Evolutionary conservation across 495 filamentous ascomycete species (phyloP), one percentile per base, ranked within the genome.

Genomic region (Penicillium herquei): DNA sequence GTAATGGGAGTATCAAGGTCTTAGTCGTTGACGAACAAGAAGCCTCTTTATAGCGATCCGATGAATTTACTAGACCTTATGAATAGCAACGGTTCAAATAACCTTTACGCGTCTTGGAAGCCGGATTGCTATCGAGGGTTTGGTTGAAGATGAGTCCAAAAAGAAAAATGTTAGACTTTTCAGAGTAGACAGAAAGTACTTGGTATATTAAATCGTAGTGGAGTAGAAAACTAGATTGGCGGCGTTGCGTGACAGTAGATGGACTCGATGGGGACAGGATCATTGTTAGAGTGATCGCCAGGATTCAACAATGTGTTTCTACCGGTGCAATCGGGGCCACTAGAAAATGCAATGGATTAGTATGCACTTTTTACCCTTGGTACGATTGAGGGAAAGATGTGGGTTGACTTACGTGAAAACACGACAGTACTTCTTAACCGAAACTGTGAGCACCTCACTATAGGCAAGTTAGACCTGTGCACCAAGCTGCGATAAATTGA

Each of bases 11-110:
- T 57, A 83, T 86, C 51, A 86, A 86, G 65, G 75, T 86, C 0
- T 76, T 83, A 49, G 77, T 87, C 35, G 75, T 83, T 10, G 83
- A 86, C 59, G 77, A 82, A 30, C 52, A 68, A 26, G 74, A 80
- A 7, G 65, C 58, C 8, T 67, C 63, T 12, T 21, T 67, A 48
- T 67, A 61, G 48, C 63, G 26, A 26, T 37, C 39, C 32, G 9
- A 26, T 37, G 41, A 26, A 42, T 40, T 12, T 14, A 43, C n/a
- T 43, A 49, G 30, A 14, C 10, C 26, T 26, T 31, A 49, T 49
- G 13, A 49, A 49, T 16, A 49, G n/a, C 14, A 16, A 16, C 1
- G 6, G 1, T 37, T 37, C 2, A 37, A 37, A 10, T 9, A 37
- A 37, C 7, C 21, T 26, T 26, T 26, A 26, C 1, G 4, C 21